Evolutionary conservation across 78 protist genomes (phyloP), one percentile per base, ranked within the genome.

Genomic region (Anaeramoeba flamelloides): DNA sequence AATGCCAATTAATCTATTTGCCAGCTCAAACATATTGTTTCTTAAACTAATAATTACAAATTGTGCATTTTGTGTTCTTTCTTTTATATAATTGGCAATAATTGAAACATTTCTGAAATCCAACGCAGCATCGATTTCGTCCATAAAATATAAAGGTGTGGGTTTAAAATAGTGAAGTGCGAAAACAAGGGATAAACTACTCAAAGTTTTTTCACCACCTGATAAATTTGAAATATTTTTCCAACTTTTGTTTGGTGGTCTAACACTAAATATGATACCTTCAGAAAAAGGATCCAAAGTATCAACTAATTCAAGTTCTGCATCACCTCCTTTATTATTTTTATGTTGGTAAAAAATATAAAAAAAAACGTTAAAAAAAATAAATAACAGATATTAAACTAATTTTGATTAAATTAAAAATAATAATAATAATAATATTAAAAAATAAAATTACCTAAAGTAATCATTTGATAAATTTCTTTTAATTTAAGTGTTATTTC

Each of bases 161-260:
- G 99, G 99, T 86, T 93, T 91, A 92, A 78, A 96, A 85, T 95
- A 97, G 81, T 97, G 99, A 77, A 97, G 92, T 26, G 99, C 99
- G 17, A 53, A 82, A 17, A 82, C 98, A 2, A 98, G 90, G 1
- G 99, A 92, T 30, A 98, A 91, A 36, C 98, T 94, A 3, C 93
- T 80, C 32, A 98, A 92, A 40, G 99, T 77, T 77, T 85, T 85
- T 8, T 85, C 87, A 1, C 87, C 87, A 22, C 87, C 85, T 8
- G 85, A 74, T 0, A 98, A 89, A 87, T 97, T 95, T 12, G 88
- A 79, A 84, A 98, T 97, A 82, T 93, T 89, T 87, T 97, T 98
- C 99, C 99, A 97, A 40, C 90, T 83, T 91, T 97, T 98, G 17
- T 89, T 89, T 12, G 99, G 98, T 1, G 99, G 99, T n/a, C 99